Percentiles rank a stretch among this genome's conserved stretches.
Conservation (phyloP, 106 monocot species). For the Platanthera zijinensis region DNA sequence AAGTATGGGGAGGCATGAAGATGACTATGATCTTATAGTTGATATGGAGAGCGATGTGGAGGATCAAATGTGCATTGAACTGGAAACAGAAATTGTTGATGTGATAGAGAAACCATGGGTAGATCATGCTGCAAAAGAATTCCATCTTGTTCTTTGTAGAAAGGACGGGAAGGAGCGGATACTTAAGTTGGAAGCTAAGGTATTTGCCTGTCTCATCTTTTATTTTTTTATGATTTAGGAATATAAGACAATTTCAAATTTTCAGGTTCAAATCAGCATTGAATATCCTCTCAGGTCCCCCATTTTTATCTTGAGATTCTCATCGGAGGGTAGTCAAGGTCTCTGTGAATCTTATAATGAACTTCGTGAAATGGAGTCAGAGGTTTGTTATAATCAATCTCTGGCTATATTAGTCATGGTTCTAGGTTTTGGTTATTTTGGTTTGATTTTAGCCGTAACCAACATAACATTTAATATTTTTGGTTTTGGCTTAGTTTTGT, state of each 20-base stretch:
- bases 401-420: no score
- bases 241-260: background rate
- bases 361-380: slow-evolving; percentile 91
- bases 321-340: slow-evolving; percentile 19
- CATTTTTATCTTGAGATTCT: slow-evolving; percentile 43
- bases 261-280: slow-evolving; percentile 71
- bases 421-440: no score
- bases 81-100: slow-evolving; percentile 25
- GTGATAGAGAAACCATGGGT: slow-evolving; percentile 40
- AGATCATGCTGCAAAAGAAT: slow-evolving; percentile 51
- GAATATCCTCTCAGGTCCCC: slow-evolving; percentile 95
- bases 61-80: slow-evolving; percentile 24
- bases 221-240: background rate
- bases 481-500: no score
- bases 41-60: slow-evolving; percentile 72
- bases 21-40: slow-evolving; percentile 56
- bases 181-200: slow-evolving; percentile 75
- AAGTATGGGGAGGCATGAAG: slow-evolving; percentile 36
- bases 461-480: no score
- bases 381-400: slow-evolving; percentile 33
- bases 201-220: slow-evolving; percentile 15
- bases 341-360: slow-evolving; percentile 56
- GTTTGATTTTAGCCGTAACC: no score
- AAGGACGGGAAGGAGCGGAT: slow-evolving; percentile 18
- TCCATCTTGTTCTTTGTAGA: slow-evolving; percentile 40